Evolutionary conservation across 2,329 filamentous ascomycete species (phyloP).

Genomic region (Sarocladiaceae sp.): DNA sequence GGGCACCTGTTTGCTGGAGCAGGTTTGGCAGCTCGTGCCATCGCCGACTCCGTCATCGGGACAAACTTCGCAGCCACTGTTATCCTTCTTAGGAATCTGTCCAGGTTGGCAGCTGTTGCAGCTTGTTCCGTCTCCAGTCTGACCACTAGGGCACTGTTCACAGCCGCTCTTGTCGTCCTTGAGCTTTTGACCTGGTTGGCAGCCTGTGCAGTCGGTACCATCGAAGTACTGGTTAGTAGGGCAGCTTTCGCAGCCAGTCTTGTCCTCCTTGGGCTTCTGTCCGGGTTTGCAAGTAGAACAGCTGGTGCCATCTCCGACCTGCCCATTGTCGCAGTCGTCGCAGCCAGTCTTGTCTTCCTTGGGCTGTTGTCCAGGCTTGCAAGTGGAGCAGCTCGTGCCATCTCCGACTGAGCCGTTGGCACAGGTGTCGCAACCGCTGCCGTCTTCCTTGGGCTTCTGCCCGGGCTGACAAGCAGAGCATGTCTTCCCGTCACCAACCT

Average conservation of each 20-base stretch:
- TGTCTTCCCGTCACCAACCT: conserved; percentile 1
- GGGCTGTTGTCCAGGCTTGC: not conserved
- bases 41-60: not conserved
- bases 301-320: not conserved
- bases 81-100: not conserved
- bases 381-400: conserved; percentile 1
- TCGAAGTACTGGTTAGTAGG: not conserved
- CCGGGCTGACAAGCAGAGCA: not conserved
- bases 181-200: not conserved
- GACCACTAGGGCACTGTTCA: not conserved
- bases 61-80: not conserved
- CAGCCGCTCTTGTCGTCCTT: not conserved
- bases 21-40: not conserved
- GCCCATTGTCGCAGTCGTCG: not conserved
- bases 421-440: not conserved
- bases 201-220: not conserved
- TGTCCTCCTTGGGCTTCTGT: not conserved
- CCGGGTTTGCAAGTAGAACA: not conserved
- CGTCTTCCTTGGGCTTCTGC: conserved; percentile 1
- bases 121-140: not conserved
- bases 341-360: conserved; percentile 1
- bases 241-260: not conserved
- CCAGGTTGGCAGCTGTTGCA: not conserved
- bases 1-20: conserved; percentile 4
- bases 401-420: not conserved